phyloP scores from a whole-genome alignment of 768 basidiomycete genomes.

The Mycena floridula region DNA sequence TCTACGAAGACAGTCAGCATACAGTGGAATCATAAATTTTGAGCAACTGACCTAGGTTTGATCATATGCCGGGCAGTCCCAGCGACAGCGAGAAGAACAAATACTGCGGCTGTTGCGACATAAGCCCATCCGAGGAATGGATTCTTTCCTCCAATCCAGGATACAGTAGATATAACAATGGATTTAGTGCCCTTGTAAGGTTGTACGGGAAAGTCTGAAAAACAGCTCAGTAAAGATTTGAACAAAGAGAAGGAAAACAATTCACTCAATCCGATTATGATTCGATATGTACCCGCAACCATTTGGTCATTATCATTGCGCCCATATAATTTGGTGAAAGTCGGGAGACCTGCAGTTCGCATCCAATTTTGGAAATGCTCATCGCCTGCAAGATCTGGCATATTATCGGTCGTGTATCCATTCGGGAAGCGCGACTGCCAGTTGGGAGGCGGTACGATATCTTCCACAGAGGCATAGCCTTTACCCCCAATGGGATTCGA shows the following conservation, averaged over 20 bases:
- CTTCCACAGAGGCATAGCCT: slow-evolving; percentile 50
- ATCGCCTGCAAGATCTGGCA: slow-evolving; percentile 69
- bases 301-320: slow-evolving; percentile 80
- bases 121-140: slow-evolving; percentile 99
- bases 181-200: slow-evolving; percentile 94
- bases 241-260: slow-evolving; percentile 13
- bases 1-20: slow-evolving; percentile 27
- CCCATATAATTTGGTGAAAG: slow-evolving; percentile 92
- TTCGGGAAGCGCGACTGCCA: slow-evolving; percentile 74
- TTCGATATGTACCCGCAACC: slow-evolving; percentile 65
- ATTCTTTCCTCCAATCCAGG: slow-evolving; percentile 98
- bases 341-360: slow-evolving; percentile 95
- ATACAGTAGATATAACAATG: slow-evolving; percentile 93
- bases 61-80: slow-evolving; percentile 91
- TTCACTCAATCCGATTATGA: slow-evolving; percentile 79
- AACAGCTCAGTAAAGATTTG: slow-evolving; percentile 5
- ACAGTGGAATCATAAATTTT: background rate
- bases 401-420: slow-evolving; percentile 72
- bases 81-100: slow-evolving; percentile 79
- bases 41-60: slow-evolving; percentile 71
- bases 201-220: slow-evolving; percentile 86
- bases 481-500: slow-evolving; percentile 37
- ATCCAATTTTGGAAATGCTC: slow-evolving; percentile 99
- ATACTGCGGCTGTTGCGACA: slow-evolving; percentile 81
- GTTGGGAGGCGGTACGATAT: slow-evolving; percentile 90